A percentile compares a stretch with the other conserved stretches of the same genome.
Conservation (phyloP, 1,284 basidiomycete species). For the Microbotryum intermedium region DNA sequence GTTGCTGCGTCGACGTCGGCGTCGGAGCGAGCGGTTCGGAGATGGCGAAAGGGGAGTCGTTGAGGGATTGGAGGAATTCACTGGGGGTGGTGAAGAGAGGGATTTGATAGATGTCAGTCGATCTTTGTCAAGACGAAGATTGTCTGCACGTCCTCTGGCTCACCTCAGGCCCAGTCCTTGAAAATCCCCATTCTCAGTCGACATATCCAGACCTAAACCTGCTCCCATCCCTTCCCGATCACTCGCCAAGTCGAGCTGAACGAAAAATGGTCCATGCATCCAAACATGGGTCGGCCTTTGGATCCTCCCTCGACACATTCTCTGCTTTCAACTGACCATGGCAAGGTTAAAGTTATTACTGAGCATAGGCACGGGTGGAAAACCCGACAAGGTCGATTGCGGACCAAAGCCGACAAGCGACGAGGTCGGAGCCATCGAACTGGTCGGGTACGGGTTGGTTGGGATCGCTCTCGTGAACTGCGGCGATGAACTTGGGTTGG, state of each 20-base stretch:
- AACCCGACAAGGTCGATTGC: neutral
- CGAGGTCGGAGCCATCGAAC: neutral
- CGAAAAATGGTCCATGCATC: neutral
- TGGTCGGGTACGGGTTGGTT: neutral
- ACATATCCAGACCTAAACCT: constrained; percentile 26
- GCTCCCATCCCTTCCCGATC: constrained; percentile 23
- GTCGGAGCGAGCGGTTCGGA: neutral
- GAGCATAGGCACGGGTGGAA: neutral
- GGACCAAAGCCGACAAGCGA: neutral
- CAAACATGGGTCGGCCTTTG: neutral
- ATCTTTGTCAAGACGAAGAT: no score
- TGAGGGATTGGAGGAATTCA: constrained; percentile 60
- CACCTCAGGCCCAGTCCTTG: constrained; percentile 28
- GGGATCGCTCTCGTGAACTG: neutral
- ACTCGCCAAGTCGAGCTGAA: constrained; percentile 25
- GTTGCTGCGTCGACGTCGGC: neutral
- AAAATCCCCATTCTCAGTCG: constrained; percentile 25
- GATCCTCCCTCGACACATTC: no score
- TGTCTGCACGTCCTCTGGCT: neutral
- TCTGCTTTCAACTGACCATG: constrained; percentile 12
- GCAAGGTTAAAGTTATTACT: constrained; percentile 26
- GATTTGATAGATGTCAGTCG: no score
- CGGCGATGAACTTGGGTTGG: neutral
- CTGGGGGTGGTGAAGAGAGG: constrained; percentile 41
- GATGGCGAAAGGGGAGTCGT: constrained; percentile 13